These are phyloP conservation scores for Colletotrichum salicis DNA, from an alignment of 2,329 filamentous ascomycete species.

Conservation along the genomic window DNA sequence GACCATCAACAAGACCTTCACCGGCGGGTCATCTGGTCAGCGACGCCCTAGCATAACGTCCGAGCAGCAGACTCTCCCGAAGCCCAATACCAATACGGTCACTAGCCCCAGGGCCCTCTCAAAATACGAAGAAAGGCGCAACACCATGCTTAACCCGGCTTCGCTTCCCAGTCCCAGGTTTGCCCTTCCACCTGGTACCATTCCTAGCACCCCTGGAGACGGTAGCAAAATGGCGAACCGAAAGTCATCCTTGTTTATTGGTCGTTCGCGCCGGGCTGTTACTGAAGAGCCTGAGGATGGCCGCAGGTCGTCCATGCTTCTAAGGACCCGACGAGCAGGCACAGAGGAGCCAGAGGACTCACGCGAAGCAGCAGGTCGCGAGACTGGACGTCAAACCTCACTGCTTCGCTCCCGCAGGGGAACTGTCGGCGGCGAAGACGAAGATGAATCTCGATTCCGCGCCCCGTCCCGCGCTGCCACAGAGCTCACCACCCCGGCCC, in stretches of 20 bases:
- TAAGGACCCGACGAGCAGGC: slow-evolving; percentile 56
- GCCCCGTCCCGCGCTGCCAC: slow-evolving; percentile 68
- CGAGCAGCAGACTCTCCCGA: slow-evolving; percentile 48
- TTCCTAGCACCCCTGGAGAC: slow-evolving; percentile 54
- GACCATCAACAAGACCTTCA: slow-evolving; percentile 54
- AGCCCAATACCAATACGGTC: slow-evolving; percentile 40
- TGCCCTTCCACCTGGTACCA: slow-evolving; percentile 43
- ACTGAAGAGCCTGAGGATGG: slow-evolving; percentile 64
- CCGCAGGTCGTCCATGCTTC: slow-evolving; percentile 60
- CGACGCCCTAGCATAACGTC: slow-evolving; percentile 54
- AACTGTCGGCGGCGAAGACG: slow-evolving; percentile 59
- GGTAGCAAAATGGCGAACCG: slow-evolving; percentile 48
- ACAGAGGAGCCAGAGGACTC: slow-evolving; percentile 60
- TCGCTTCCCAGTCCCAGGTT: slow-evolving; percentile 58
- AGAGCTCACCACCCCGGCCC: slow-evolving; percentile 56
- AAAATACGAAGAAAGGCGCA: slow-evolving; percentile 64
- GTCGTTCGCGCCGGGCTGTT: slow-evolving; percentile 57
- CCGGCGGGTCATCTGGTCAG: slow-evolving; percentile 45
- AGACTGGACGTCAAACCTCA: slow-evolving; percentile 57
- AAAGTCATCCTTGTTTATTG: slow-evolving; percentile 64
- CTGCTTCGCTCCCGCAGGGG: slow-evolving; percentile 58
- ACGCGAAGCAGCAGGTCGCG: slow-evolving; percentile 40
- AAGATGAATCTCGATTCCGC: slow-evolving; percentile 61
- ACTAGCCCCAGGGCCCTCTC: slow-evolving; percentile 61
- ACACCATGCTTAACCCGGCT: slow-evolving; percentile 57